phyloP scores from a whole-genome alignment of 139 green algal species.

The Closterium sp. region DNA sequence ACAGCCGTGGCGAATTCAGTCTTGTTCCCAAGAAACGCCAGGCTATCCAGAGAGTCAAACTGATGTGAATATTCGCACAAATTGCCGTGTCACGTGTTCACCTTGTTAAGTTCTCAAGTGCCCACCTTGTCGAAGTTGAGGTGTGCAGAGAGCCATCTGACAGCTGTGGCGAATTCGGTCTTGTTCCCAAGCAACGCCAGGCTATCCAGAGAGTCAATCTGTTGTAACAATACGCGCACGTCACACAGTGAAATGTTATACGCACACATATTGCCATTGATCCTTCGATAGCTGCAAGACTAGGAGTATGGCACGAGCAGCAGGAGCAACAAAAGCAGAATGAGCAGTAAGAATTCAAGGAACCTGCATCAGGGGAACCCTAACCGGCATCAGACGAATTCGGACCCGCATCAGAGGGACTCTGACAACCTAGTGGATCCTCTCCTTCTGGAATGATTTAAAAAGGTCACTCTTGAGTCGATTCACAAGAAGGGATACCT shows the following conservation, averaged over 20 bases:
- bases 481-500: no score
- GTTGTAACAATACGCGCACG: neutral
- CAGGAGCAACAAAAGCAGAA: neutral
- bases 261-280: neutral
- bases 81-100: no score
- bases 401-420: no score
- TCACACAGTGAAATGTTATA: neutral
- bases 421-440: no score
- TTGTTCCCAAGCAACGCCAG: slow-evolving; percentile 54
- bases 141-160: slow-evolving; percentile 27
- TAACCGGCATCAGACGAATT: no score
- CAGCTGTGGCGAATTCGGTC: slow-evolving; percentile 31
- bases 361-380: no score
- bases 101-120: no score
- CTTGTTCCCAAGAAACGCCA: slow-evolving; percentile 54
- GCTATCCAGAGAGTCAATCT: slow-evolving; percentile 55
- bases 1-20: slow-evolving; percentile 43
- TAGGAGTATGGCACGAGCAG: neutral
- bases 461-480: no score
- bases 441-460: no score
- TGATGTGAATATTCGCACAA: no score
- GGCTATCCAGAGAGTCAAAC: slow-evolving; percentile 52
- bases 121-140: slow-evolving; percentile 52
- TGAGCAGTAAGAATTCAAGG: no score
- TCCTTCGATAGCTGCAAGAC: neutral